Evolutionary conservation across 192 early-diverging fungal species (phyloP).

Genomic region (Gonapodya prolifera): DNA sequence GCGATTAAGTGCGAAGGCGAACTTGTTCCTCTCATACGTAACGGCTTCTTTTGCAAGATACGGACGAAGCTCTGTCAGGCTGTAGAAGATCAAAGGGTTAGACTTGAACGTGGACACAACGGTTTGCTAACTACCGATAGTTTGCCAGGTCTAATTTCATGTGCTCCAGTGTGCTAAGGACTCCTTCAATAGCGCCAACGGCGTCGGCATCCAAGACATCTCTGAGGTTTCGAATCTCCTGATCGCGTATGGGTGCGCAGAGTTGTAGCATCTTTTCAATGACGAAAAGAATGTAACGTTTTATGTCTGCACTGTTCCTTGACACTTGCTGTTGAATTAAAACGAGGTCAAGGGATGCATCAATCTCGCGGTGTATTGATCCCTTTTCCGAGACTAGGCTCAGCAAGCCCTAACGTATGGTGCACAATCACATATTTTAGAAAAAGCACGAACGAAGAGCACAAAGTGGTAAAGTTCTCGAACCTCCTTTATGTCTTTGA

Average conservation of each 20-base stretch:
- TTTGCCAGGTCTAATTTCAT: constrained; percentile 79
- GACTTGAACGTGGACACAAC: not conserved
- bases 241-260: constrained; percentile 68
- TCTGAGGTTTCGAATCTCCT: constrained; percentile 26
- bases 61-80: constrained; percentile 51
- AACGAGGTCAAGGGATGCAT: constrained; percentile 52
- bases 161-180: constrained; percentile 49
- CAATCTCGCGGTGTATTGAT: constrained; percentile 36
- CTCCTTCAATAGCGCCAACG: constrained; percentile 28
- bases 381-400: constrained; percentile 44
- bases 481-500: constrained; percentile 46
- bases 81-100: not conserved
- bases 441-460: not conserved
- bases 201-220: not conserved
- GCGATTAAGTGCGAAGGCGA: constrained; percentile 34
- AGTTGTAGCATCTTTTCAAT: constrained; percentile 47
- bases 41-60: constrained; percentile 54
- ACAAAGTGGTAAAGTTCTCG: constrained; percentile 1
- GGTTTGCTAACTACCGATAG: constrained; percentile 18
- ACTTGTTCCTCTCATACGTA: constrained; percentile 60
- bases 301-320: constrained; percentile 38
- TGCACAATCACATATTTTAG: constrained; percentile 8
- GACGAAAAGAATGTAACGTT: constrained; percentile 27
- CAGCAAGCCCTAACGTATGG: constrained; percentile 48
- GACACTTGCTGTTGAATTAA: constrained; percentile 54